Evolutionary conservation across 768 basidiomycete species (phyloP).

Genomic region (Paxillus ammoniavirescens): DNA sequence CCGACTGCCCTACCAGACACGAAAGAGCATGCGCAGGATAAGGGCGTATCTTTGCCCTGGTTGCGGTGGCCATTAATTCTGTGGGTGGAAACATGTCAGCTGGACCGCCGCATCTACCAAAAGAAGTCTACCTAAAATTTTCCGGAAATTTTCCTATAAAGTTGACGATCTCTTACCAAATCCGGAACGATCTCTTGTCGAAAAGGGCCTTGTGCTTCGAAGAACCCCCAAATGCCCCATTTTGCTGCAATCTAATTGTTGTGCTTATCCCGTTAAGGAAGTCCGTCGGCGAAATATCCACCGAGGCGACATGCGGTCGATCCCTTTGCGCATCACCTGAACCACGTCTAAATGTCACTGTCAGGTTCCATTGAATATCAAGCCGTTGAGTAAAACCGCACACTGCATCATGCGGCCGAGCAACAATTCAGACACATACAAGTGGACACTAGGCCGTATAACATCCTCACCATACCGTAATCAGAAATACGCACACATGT

Average conservation of each 20-base stretch:
- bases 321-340: constrained; percentile 17
- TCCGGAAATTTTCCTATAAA: constrained; percentile 1
- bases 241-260: constrained; percentile 29
- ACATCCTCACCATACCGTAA: constrained; percentile 31
- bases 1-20: not conserved
- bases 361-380: constrained; percentile 12
- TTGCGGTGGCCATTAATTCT: not conserved
- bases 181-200: constrained; percentile 15
- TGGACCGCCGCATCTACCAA: not conserved
- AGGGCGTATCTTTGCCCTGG: not conserved
- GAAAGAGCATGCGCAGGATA: not conserved
- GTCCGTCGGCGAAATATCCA: constrained; percentile 27
- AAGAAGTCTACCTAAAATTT: constrained; percentile 9
- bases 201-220: constrained; percentile 19
- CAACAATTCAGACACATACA: constrained; percentile 16
- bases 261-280: constrained; percentile 21
- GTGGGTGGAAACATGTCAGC: not conserved
- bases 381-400: constrained; percentile 13
- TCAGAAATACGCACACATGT: constrained; percentile 32
- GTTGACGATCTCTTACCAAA: constrained; percentile 30
- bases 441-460: constrained; percentile 22
- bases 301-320: constrained; percentile 21
- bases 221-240: constrained; percentile 13
- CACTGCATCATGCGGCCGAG: constrained; percentile 14
- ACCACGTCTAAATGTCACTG: constrained; percentile 25